phyloP scores from a whole-genome alignment of 2,329 filamentous ascomycete genomes.

The Colletotrichum graminicola region DNA sequence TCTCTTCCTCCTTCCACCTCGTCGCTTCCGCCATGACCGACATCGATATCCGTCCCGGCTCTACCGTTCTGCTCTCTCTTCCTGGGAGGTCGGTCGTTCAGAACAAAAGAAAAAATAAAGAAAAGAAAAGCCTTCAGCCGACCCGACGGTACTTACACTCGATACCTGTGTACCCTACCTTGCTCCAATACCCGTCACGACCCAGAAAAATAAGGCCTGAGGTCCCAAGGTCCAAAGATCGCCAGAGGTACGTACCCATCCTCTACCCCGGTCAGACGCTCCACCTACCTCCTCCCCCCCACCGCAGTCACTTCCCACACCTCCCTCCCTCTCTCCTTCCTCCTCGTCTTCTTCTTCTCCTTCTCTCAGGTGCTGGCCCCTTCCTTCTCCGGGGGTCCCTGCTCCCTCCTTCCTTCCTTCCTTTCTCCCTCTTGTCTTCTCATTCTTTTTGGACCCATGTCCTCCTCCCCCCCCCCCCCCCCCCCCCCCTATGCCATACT shows the following conservation, averaged over 20 bases:
- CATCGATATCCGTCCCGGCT: background rate
- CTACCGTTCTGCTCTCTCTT: background rate
- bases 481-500: conserved; percentile 23
- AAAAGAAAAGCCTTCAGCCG: conserved; percentile 20
- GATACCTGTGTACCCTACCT: conserved; percentile 24
- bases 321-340: conserved; percentile 9
- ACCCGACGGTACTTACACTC: conserved; percentile 25
- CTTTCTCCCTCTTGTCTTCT: conserved; percentile 26
- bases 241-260: background rate
- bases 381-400: conserved; percentile 30
- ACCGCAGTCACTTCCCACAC: conserved; percentile 7
- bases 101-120: too few species aligned
- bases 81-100: background rate
- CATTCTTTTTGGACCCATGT: conserved; percentile 5
- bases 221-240: conserved; percentile 3
- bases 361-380: conserved; percentile 7
- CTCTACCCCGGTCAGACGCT: background rate
- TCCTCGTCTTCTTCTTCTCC: background rate
- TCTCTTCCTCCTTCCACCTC: background rate
- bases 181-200: conserved; percentile 8
- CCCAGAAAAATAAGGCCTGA: conserved; percentile 14
- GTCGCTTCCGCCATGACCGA: background rate
- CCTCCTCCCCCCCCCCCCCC: conserved; percentile 7
- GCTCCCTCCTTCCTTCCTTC: conserved; percentile 17
- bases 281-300: background rate